phyloP scores from a whole-genome alignment of 2,329 filamentous ascomycete genomes.

The Lachnellula hyalina region DNA sequence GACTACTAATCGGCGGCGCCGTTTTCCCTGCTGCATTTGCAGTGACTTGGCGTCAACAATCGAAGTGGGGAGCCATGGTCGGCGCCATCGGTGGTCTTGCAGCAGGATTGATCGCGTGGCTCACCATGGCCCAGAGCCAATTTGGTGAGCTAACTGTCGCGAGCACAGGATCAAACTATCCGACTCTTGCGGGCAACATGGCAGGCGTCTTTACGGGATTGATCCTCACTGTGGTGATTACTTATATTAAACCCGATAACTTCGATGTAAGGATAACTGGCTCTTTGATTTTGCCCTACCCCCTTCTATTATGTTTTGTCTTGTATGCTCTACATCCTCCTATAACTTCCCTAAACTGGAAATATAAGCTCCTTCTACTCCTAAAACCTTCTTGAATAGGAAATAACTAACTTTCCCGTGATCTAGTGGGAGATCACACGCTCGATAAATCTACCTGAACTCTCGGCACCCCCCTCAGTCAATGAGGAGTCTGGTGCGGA shows the following conservation, averaged over 20 bases:
- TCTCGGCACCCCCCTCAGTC: neutral
- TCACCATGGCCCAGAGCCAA: conserved; percentile 41
- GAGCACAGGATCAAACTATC: conserved; percentile 36
- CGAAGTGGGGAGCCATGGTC: conserved; percentile 41
- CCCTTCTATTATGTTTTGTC: no score
- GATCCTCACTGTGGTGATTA: neutral
- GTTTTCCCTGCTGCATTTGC: conserved; percentile 50
- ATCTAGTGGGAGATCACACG: conserved; percentile 10
- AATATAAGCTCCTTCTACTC: no score
- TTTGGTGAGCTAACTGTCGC: conserved; percentile 42
- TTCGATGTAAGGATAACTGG: no score
- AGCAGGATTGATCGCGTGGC: conserved; percentile 46
- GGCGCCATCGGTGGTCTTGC: conserved; percentile 44
- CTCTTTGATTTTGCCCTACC: no score
- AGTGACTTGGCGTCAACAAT: conserved; percentile 47
- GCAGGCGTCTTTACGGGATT: neutral
- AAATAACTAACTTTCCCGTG: no score
- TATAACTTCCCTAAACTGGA: no score
- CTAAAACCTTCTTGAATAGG: no score
- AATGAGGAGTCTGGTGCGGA: neutral
- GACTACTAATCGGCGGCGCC: conserved; percentile 50
- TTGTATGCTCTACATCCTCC: no score
- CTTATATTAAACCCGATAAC: conserved; percentile 3
- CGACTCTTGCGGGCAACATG: conserved; percentile 1
- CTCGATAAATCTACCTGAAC: neutral